phyloP scores from a whole-genome alignment of 73 alveolate species.

The Paramecium bursaria region DNA sequence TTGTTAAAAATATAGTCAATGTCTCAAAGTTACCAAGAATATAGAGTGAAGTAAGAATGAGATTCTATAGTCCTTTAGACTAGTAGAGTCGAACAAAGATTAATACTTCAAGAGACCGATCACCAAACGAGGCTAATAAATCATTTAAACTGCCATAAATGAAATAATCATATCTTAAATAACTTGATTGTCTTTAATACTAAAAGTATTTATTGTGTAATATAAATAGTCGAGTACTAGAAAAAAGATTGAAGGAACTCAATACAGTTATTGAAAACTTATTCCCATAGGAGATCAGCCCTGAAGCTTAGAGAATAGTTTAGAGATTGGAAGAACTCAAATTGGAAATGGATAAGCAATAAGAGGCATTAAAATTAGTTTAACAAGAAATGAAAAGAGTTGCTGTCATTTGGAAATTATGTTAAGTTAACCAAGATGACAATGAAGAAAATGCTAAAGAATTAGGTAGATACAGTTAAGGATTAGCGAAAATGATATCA shows the following conservation, averaged over 20 bases:
- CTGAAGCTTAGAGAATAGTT: conserved; percentile 1
- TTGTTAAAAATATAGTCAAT: too few relatives aligned
- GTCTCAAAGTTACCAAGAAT: neutral
- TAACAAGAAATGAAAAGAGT: conserved; percentile 25
- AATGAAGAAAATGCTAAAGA: conserved; percentile 42
- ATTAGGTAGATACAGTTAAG: conserved; percentile 3
- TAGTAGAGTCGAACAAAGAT: neutral
- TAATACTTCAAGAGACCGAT: conserved; percentile 13
- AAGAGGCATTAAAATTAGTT: conserved; percentile 8
- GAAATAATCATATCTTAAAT: neutral
- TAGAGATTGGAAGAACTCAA: neutral
- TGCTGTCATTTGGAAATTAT: conserved; percentile 10
- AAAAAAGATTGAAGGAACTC: conserved; percentile 16
- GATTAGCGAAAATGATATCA: neutral
- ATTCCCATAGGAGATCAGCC: conserved; percentile 4
- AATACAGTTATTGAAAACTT: neutral
- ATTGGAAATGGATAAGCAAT: neutral
- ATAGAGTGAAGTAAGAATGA: neutral
- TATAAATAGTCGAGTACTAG: conserved; percentile 36
- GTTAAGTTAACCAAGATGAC: conserved; percentile 22
- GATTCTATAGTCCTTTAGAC: conserved; percentile 37
- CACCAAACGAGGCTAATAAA: neutral
- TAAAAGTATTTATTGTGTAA: neutral
- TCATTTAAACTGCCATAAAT: neutral
- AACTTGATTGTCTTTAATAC: conserved; percentile 10